Percentiles rank a stretch among this genome's conserved stretches.
These are phyloP conservation scores for Alternaria ventricosa DNA, from an alignment of 2,329 filamentous ascomycete species.

Conservation along the genomic window DNA sequence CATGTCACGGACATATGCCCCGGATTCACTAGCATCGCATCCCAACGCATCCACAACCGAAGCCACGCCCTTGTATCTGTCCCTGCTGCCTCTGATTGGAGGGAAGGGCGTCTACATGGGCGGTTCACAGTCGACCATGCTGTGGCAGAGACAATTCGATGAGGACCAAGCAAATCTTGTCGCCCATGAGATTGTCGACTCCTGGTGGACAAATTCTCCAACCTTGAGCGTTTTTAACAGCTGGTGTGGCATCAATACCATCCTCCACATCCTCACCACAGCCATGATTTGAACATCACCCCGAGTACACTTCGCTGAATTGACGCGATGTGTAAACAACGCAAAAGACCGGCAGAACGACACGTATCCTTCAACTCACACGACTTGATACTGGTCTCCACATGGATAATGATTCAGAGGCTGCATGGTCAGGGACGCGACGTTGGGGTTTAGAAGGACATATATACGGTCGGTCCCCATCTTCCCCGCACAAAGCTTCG, in stretches of 20 bases:
- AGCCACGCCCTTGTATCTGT: neutral
- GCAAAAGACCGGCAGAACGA: neutral
- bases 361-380: neutral
- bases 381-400: neutral
- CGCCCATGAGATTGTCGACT: neutral
- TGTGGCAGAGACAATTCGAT: neutral
- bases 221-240: neutral
- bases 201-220: neutral
- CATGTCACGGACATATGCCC: neutral
- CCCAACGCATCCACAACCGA: neutral
- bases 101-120: neutral
- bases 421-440: neutral
- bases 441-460: neutral
- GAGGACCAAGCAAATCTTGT: neutral
- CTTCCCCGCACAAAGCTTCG: neutral
- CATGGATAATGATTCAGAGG: neutral
- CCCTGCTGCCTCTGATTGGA: neutral
- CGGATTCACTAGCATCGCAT: neutral
- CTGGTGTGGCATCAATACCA: neutral
- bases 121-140: neutral
- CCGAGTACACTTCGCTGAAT: neutral
- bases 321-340: neutral
- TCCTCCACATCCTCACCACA: neutral
- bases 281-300: neutral
- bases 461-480: neutral